phyloP scores from a whole-genome alignment of 1,139 yeast species.

The Hanseniaspora gamundiae region DNA sequence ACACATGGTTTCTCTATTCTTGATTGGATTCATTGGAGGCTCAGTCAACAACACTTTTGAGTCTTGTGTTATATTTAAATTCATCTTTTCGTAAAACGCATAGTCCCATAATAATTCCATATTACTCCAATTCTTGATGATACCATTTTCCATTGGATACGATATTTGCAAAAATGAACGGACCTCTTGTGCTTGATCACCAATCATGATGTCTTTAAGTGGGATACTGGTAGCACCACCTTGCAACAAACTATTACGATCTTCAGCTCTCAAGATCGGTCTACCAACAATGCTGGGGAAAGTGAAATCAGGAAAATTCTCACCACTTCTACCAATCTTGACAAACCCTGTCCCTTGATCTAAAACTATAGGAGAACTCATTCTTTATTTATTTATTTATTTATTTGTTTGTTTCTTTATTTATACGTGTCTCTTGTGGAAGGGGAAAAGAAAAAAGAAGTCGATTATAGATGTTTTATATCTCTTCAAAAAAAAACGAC shows the following conservation, averaged over 20 bases:
- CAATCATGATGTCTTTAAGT: slow-evolving; percentile 90
- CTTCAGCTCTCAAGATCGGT: slow-evolving; percentile 95
- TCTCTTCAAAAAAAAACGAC: too few relatives aligned
- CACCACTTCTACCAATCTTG: slow-evolving; percentile 90
- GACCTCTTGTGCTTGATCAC: slow-evolving; percentile 86
- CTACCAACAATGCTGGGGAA: slow-evolving; percentile 97
- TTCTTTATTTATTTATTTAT: neutral
- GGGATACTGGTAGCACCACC: slow-evolving; percentile 33
- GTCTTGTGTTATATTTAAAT: slow-evolving; percentile 59
- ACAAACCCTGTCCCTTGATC: slow-evolving; percentile 99
- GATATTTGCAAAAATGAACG: slow-evolving; percentile 82
- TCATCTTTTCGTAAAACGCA: slow-evolving; percentile 85
- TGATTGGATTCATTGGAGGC: slow-evolving; percentile 95
- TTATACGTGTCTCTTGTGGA: too few relatives aligned
- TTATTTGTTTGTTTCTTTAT: neutral
- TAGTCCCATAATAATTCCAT: slow-evolving; percentile 99
- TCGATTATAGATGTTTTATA: too few relatives aligned
- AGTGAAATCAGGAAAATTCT: slow-evolving; percentile 96
- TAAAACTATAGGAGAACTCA: slow-evolving; percentile 40
- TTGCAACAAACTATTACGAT: slow-evolving; percentile 55
- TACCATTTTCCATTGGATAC: slow-evolving; percentile 98
- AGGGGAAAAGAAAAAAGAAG: too few relatives aligned
- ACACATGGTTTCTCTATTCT: slow-evolving; percentile 89
- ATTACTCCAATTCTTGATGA: slow-evolving; percentile 95
- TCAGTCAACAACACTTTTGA: slow-evolving; percentile 81